Evolutionary conservation across 495 filamentous ascomycete genomes (phyloP).

Genomic region (Penicillium mononematosum): DNA sequence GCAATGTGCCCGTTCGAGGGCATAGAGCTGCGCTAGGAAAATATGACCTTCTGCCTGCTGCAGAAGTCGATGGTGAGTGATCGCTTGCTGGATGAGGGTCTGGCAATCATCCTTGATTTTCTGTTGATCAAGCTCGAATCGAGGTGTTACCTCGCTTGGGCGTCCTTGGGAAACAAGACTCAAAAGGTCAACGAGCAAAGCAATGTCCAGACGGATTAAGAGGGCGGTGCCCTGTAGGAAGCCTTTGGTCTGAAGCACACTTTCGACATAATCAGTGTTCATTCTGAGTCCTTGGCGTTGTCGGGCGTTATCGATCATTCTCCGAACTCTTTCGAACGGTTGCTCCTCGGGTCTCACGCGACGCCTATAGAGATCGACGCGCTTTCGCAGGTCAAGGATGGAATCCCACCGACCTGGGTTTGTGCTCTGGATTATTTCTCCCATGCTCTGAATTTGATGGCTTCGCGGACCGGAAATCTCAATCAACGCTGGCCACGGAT

Average conservation of each 20-base stretch:
- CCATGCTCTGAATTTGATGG: constrained; percentile 11
- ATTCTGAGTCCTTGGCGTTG: constrained; percentile 34
- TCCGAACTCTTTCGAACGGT: constrained; percentile 56
- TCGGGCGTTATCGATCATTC: constrained; percentile 51
- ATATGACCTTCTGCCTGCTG: constrained; percentile 35
- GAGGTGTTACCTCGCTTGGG: background rate
- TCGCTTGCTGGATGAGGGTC: constrained; percentile 13
- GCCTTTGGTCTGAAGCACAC: constrained; percentile 46
- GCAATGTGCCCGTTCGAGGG: constrained; percentile 30
- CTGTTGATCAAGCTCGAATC: constrained; percentile 36
- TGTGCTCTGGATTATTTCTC: constrained; percentile 1
- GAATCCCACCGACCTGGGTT: constrained; percentile 35
- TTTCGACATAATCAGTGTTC: constrained; percentile 43
- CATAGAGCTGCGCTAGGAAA: constrained; percentile 37
- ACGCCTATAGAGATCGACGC: constrained; percentile 43
- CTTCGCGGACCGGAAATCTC: constrained; percentile 3
- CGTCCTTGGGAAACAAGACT: constrained; percentile 35
- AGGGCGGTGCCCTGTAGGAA: constrained; percentile 51
- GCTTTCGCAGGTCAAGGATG: constrained; percentile 38
- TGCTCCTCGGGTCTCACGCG: constrained; percentile 56
- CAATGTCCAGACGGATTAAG: constrained; percentile 53
- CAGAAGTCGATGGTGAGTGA: constrained; percentile 7
- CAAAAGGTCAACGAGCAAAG: constrained; percentile 49
- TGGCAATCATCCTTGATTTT: constrained; percentile 34
- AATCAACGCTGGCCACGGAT: background rate